Conservation (phyloP, 768 basidiomycete species). For the Gymnopilus junonius region DNA sequence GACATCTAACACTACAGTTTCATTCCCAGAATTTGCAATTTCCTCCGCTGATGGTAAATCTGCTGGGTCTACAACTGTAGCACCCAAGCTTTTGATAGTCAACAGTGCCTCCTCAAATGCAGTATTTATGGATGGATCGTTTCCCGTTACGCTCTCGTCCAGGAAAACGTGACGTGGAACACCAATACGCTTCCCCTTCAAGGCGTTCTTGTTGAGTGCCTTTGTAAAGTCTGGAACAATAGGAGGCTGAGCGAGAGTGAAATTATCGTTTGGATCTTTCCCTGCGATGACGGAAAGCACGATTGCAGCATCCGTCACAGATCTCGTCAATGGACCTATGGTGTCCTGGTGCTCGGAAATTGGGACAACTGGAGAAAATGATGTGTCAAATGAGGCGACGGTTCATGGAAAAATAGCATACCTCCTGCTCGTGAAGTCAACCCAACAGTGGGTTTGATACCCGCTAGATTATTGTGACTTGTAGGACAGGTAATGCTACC, state of each 20-base stretch:
- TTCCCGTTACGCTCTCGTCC: slow-evolving; percentile 25
- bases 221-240: slow-evolving; percentile 57
- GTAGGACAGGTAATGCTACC: slow-evolving; percentile 59
- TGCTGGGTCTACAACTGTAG: slow-evolving; percentile 63
- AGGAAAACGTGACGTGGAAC: slow-evolving; percentile 48
- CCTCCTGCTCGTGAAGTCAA: slow-evolving; percentile 65
- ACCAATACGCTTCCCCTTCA: slow-evolving; percentile 56
- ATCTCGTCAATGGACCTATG: slow-evolving; percentile 58
- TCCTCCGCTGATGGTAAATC: slow-evolving; percentile 60
- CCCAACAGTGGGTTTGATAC: slow-evolving; percentile 65
- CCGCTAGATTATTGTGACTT: slow-evolving; percentile 57
- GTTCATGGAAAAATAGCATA: neutral
- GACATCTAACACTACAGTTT: slow-evolving; percentile 50
- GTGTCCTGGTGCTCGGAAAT: slow-evolving; percentile 61
- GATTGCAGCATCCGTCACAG: slow-evolving; percentile 55
- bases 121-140: slow-evolving; percentile 24
- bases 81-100: slow-evolving; percentile 43
- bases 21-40: slow-evolving; percentile 46
- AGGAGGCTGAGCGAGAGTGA: slow-evolving; percentile 53
- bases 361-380: slow-evolving; percentile 47
- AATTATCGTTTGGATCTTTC: slow-evolving; percentile 54
- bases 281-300: slow-evolving; percentile 60
- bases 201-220: slow-evolving; percentile 48
- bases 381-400: neutral
- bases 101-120: slow-evolving; percentile 44